phyloP scores from a whole-genome alignment of 1,284 basidiomycete species.

The Afroboletus lepidellus region DNA sequence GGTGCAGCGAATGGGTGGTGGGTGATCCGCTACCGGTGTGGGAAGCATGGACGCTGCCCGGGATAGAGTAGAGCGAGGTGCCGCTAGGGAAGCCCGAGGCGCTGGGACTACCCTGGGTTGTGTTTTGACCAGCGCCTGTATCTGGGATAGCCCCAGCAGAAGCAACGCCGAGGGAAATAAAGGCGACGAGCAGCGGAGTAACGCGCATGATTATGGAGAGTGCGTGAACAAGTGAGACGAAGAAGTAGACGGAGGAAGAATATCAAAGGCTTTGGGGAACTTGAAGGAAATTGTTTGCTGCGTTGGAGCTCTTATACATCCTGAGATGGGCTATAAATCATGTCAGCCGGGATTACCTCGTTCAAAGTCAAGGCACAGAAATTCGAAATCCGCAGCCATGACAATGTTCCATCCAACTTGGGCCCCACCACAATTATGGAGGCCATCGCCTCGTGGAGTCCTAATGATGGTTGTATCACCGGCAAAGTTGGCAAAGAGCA shows the following conservation, averaged over 20 bases:
- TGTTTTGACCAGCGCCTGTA: neutral
- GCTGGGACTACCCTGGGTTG: neutral
- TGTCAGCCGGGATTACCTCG: neutral
- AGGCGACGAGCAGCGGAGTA: neutral
- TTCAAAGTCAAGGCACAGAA: neutral
- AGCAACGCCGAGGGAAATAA: conserved; percentile 6
- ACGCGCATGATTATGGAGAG: conserved; percentile 11
- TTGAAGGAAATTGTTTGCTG: neutral
- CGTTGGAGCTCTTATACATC: conserved; percentile 8
- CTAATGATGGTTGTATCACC: too few relatives aligned
- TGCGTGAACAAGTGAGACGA: neutral
- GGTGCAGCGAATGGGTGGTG: too few relatives aligned
- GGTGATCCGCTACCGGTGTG: neutral
- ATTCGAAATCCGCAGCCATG: conserved; percentile 9
- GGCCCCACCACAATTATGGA: too few relatives aligned
- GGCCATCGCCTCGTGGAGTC: too few relatives aligned
- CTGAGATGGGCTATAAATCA: neutral
- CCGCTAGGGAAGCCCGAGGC: neutral
- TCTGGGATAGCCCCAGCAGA: conserved; percentile 7
- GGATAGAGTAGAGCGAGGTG: neutral
- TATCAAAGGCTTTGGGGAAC: neutral
- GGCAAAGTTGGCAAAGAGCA: too few relatives aligned
- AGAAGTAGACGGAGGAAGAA: neutral
- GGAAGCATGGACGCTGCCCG: neutral
- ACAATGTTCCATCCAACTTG: too few relatives aligned